Evolutionary conservation across 2,329 filamentous ascomycete genomes (phyloP).

Genomic region (Pleochaeta shiraiana): DNA sequence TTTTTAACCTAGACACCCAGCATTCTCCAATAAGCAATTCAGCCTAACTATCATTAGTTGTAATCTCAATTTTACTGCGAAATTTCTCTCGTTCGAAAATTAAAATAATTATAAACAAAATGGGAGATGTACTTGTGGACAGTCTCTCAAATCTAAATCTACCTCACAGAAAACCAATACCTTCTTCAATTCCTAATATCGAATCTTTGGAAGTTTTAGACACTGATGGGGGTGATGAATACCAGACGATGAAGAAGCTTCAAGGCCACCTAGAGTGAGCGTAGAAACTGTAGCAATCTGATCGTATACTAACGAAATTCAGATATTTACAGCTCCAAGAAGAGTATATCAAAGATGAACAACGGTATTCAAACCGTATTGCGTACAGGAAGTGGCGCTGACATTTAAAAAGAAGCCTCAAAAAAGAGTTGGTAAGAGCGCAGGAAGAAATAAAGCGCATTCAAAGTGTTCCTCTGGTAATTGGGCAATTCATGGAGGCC

Average conservation of each 20-base stretch:
- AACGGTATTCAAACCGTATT: slow-evolving; percentile 34
- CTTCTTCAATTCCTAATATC: slow-evolving; percentile 69
- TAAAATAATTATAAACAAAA: slow-evolving; percentile 26
- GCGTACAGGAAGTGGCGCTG: slow-evolving; percentile 7
- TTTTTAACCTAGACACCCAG: too few relatives aligned
- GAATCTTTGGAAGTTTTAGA: slow-evolving; percentile 72
- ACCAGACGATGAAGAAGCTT: slow-evolving; percentile 87
- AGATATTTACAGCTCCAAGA: slow-evolving; percentile 95
- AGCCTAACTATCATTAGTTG: too few relatives aligned
- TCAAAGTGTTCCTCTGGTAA: slow-evolving; percentile 92
- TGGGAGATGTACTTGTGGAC: slow-evolving; percentile 79
- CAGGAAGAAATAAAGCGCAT: slow-evolving; percentile 99
- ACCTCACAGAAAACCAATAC: slow-evolving; percentile 61
- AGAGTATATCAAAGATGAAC: slow-evolving; percentile 99
- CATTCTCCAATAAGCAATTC: too few relatives aligned
- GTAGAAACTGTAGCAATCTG: not conserved
- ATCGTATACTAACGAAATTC: slow-evolving; percentile 13
- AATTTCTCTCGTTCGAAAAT: too few relatives aligned
- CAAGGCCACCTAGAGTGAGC: slow-evolving; percentile 85
- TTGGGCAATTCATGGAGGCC: slow-evolving; percentile 99
- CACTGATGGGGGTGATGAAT: slow-evolving; percentile 72
- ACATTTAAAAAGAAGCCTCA: slow-evolving; percentile 46
- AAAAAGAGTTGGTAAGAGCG: slow-evolving; percentile 87
- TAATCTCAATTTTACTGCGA: too few relatives aligned
- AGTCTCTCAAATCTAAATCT: slow-evolving; percentile 50